A percentile compares a stretch with the other conserved stretches of the same genome.
Conservation (phyloP, 139 green algal genomes). For the Dunaliella sp. region DNA sequence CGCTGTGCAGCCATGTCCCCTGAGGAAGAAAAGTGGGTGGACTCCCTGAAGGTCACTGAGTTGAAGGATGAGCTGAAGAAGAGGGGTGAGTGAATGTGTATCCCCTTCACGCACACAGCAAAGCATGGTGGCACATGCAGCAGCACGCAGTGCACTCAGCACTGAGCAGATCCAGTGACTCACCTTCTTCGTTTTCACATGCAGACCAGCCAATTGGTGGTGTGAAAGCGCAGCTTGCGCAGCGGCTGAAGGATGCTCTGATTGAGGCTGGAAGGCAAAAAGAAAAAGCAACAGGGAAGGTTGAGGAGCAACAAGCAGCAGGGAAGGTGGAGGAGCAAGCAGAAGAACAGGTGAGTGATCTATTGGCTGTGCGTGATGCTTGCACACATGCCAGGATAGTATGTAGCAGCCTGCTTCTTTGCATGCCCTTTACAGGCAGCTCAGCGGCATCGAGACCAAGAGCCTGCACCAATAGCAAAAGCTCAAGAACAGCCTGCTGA, state of each 20-base stretch:
- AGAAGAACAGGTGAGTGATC: too few relatives aligned
- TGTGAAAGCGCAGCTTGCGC: conserved; percentile 35
- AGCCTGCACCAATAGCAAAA: too few relatives aligned
- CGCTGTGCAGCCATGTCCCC: background rate
- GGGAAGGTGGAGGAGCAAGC: conserved; percentile 4
- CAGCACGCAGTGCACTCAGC: too few relatives aligned
- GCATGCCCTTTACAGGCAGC: too few relatives aligned
- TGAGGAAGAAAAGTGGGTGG: conserved; percentile 3
- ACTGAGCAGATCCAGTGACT: too few relatives aligned
- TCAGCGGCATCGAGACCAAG: too few relatives aligned
- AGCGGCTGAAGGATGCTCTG: conserved; percentile 18
- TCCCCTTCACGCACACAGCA: too few relatives aligned
- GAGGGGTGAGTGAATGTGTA: conserved; percentile 19
- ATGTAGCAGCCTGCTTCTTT: too few relatives aligned
- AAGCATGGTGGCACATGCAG: too few relatives aligned
- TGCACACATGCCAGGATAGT: too few relatives aligned
- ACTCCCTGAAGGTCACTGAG: conserved; percentile 31
- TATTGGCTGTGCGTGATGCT: too few relatives aligned
- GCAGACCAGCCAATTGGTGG: conserved; percentile 14
- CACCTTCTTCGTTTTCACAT: background rate
- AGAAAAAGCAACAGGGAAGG: background rate
- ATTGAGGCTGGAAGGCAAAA: too few relatives aligned
- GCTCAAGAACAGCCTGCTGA: background rate
- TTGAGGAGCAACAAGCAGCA: background rate
- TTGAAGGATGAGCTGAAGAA: conserved; percentile 49